phyloP scores from a whole-genome alignment of 805 yeast species.

The Ogataea allantospora region DNA sequence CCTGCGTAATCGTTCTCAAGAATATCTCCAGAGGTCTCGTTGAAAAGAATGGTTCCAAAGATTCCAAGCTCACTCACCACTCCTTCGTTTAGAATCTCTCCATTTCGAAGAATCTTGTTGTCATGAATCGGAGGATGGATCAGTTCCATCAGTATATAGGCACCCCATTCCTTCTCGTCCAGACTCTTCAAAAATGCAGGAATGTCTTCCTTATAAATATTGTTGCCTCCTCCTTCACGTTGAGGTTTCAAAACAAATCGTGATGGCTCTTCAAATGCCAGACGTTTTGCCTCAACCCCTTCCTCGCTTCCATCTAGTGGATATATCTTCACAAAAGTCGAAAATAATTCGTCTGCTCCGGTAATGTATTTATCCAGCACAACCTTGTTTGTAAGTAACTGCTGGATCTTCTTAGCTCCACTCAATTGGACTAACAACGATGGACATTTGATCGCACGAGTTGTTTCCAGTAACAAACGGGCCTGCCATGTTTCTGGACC shows the following conservation, averaged over 20 bases:
- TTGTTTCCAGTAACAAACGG: conserved; percentile 66
- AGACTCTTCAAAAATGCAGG: conserved; percentile 64
- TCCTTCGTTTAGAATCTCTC: conserved; percentile 62
- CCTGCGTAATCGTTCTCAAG: conserved; percentile 71
- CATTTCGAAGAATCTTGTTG: conserved; percentile 71
- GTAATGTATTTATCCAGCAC: conserved; percentile 47
- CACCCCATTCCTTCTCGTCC: conserved; percentile 77
- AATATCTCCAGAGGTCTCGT: conserved; percentile 57
- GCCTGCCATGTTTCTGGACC: conserved; percentile 71
- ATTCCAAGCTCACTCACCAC: conserved; percentile 89
- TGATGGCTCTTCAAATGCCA: conserved; percentile 68
- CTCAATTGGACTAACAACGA: conserved; percentile 83
- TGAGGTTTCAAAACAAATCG: conserved; percentile 91
- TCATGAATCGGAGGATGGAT: conserved; percentile 71
- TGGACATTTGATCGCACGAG: conserved; percentile 88
- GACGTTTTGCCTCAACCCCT: conserved; percentile 59
- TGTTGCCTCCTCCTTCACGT: conserved; percentile 98
- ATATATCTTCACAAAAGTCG: conserved; percentile 82
- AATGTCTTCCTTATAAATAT: conserved; percentile 82
- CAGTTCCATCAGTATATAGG: conserved; percentile 90
- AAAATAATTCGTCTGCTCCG: conserved; percentile 32
- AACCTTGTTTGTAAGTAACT: conserved; percentile 62
- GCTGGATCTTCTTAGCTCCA: conserved; percentile 94
- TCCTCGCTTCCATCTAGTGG: conserved; percentile 74
- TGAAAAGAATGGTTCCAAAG: conserved; percentile 79